Conservation (phyloP, 345 rosid genomes). For the Passiflora organensis region DNA sequence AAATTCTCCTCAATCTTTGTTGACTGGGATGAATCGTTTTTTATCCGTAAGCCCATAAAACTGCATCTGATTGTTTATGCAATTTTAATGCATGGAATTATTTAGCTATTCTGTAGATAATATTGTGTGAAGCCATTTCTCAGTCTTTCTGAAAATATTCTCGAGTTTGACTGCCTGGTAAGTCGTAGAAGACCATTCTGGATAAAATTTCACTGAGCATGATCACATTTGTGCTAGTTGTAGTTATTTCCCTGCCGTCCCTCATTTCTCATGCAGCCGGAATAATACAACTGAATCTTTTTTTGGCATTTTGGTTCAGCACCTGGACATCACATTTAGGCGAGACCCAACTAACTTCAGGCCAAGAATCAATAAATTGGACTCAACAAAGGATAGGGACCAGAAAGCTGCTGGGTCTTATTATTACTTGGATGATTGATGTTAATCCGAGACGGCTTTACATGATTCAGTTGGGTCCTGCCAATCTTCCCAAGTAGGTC, state of each 20-base stretch:
- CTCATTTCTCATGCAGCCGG: too few species aligned
- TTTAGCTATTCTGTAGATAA: too few species aligned
- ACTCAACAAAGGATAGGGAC: slow-evolving; percentile 93
- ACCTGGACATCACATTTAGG: slow-evolving; percentile 85
- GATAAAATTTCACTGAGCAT: too few species aligned
- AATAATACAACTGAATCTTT: slow-evolving; percentile 2
- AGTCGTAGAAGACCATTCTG: too few species aligned
- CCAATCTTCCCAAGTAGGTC: background rate
- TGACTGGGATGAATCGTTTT: slow-evolving; percentile 98
- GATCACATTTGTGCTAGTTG: too few species aligned
- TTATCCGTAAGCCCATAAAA: slow-evolving; percentile 60
- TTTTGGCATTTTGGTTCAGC: slow-evolving; percentile 39
- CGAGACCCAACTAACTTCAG: slow-evolving; percentile 92
- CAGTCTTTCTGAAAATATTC: too few species aligned
- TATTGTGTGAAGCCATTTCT: too few species aligned
- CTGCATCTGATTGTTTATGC: background rate
- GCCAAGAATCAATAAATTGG: slow-evolving; percentile 92
- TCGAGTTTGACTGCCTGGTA: background rate
- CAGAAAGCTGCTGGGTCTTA: slow-evolving; percentile 95
- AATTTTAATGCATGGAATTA: background rate
- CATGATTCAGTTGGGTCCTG: background rate
- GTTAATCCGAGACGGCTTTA: background rate
- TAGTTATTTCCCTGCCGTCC: background rate
- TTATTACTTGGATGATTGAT: slow-evolving; percentile 78
- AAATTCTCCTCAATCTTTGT: slow-evolving; percentile 85